Base-by-base conservation (phyloP, 257 asterid species). In the Solanum arcanum region DNA sequence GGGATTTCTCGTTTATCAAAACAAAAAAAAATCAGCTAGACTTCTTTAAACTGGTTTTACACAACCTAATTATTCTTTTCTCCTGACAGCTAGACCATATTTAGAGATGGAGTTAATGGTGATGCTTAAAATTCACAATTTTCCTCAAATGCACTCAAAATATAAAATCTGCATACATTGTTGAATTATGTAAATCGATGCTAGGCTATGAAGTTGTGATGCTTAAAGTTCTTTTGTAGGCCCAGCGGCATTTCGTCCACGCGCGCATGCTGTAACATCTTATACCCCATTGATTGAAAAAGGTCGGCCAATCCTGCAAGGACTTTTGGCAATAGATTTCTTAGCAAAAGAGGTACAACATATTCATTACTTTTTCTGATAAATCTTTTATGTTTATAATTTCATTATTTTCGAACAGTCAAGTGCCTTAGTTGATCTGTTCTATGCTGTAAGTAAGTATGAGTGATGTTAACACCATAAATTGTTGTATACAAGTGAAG, bases 181-280 rank as follows among this genome's bases (percentile, higher is more conserved):
- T 18, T 81, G 46, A 81, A 47, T 81, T 81, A 18, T 81, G 44
- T 31, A 47, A 27, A 47, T 29, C 52, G 85, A 80, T 81, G 35
- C 46, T 81, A 76, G 52, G 83, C 60, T 76, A 81, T 81, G 20
- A 29, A 81, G 85, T 81, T 31, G 69, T 81, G 15, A 81, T 31
- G 72, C 73, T 35, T 75, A 27, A 47, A 86, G 66, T 77, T 84
- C 35, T 75, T 33, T 86, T 90, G 86, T 89, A 97, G 99, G 99
- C 89, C 98, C 99, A 81, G 99, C 99, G 88, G 98, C 99, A 88
- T 97, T 97, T 91, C 96, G 99, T 86, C 99, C 99, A 44, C 95
- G 99, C 88, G 96, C 98, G 86, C 94, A 94, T 86, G 93, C 95
- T 33, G 89, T 95, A 84, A 91, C 94, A 84, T 91, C 93, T 87